These are phyloP conservation scores for Fusarium buxicola DNA, from an alignment of 2,329 filamentous ascomycete genomes.

Conservation along the genomic window DNA sequence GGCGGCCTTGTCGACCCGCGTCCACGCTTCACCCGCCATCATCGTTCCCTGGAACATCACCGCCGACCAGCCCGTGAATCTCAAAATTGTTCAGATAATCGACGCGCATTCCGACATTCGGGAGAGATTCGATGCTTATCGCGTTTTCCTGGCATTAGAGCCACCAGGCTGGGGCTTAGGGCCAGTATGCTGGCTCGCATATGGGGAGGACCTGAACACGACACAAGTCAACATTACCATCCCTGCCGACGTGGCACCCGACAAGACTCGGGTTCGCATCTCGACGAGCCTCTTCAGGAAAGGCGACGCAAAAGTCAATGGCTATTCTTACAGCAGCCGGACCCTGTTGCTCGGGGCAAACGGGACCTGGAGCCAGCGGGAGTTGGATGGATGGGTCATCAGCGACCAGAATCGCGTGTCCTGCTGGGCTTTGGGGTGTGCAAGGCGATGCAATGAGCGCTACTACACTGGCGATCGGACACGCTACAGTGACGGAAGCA, in stretches of 20 bases:
- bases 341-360: conserved; percentile 32
- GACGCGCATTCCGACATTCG: conserved; percentile 22
- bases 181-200: conserved; percentile 37
- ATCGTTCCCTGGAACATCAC: conserved; percentile 39
- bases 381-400: conserved; percentile 36
- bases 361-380: conserved; percentile 40
- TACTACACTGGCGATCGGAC: conserved; percentile 36
- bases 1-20: conserved; percentile 6
- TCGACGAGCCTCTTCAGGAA: conserved; percentile 33
- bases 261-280: conserved; percentile 28
- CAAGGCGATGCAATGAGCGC: conserved; percentile 29
- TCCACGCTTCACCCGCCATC: conserved; percentile 23
- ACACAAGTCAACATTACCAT: conserved; percentile 42
- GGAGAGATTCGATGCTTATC: conserved; percentile 30
- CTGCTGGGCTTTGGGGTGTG: conserved; percentile 38
- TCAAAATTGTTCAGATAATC: conserved; percentile 33
- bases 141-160: conserved; percentile 37
- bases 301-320: conserved; percentile 20
- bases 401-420: conserved; percentile 30
- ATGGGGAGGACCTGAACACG: conserved; percentile 18
- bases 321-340: conserved; percentile 34
- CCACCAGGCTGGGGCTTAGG: conserved; percentile 41
- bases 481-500: conserved; percentile 21
- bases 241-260: conserved; percentile 37
- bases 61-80: conserved; percentile 16